Conservation (phyloP, 2,329 filamentous ascomycete species). For the Cordyceps javanica region DNA sequence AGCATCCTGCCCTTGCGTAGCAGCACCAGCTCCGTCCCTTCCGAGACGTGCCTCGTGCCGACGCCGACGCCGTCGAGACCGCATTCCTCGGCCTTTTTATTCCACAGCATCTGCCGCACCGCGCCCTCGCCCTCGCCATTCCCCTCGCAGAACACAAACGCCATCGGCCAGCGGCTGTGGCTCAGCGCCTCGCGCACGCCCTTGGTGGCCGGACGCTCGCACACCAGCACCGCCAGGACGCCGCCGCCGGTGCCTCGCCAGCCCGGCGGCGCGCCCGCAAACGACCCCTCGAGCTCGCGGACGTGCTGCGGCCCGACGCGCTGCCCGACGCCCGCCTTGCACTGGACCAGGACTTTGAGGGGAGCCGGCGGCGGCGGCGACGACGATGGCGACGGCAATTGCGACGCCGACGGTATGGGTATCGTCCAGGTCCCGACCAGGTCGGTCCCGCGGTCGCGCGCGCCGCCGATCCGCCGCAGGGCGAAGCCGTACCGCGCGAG, state of each 20-base stretch:
- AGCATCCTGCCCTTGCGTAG: slow-evolving; percentile 43
- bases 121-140: slow-evolving; percentile 56
- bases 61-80: slow-evolving; percentile 57
- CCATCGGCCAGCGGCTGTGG: slow-evolving; percentile 63
- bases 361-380: slow-evolving; percentile 19
- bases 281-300: slow-evolving; percentile 75
- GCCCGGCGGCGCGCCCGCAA: slow-evolving; percentile 64
- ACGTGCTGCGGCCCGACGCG: slow-evolving; percentile 53
- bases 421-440: slow-evolving; percentile 61
- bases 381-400: slow-evolving; percentile 37
- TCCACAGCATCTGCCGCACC: slow-evolving; percentile 68
- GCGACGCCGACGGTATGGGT: no score
- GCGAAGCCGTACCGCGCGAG: slow-evolving; percentile 58
- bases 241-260: slow-evolving; percentile 54
- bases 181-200: slow-evolving; percentile 70
- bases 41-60: slow-evolving; percentile 34
- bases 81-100: slow-evolving; percentile 52
- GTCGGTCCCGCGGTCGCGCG: slow-evolving; percentile 66
- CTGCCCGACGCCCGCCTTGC: slow-evolving; percentile 54
- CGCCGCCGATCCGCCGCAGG: slow-evolving; percentile 59
- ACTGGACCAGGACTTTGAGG: slow-evolving; percentile 54
- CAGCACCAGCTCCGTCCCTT: slow-evolving; percentile 38
- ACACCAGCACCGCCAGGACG: slow-evolving; percentile 66
- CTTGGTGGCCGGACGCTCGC: slow-evolving; percentile 64
- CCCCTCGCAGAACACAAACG: slow-evolving; percentile 56